Evolutionary conservation across 176 grass and related monocot species (phyloP), one percentile per base, ranked within the genome.

Genomic region (Coix lacrymajobi): DNA sequence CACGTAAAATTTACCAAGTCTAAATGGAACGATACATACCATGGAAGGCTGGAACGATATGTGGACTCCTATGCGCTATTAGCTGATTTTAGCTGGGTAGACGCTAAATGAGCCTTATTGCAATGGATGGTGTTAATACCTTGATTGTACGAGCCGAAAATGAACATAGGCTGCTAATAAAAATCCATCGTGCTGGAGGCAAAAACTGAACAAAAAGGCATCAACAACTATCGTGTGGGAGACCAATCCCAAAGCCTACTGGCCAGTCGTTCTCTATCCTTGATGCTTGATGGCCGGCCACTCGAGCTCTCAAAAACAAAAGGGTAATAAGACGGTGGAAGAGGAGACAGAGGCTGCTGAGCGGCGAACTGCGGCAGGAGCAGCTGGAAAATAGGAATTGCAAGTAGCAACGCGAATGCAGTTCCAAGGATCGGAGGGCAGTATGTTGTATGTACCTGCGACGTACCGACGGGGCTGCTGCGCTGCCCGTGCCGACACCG

Each of bases 361-460:
- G 1, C 48, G 0, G 19, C 19, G 19, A 8, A 4, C 44, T 13
- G 43, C 43, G 14, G 13, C 46, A 19, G 46, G 46, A 6, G 17
- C 17, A 52, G 48, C 48, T 52, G 48, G 48, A 52, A 52, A 8
- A n/a, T n/a, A n/a, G 48, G 48, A 17, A 52, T 52, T 52, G 48
- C 48, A 2, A 52, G 17, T 52, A 52, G 48, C 17, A 51, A 78
- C 16, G 11, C 37, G 66, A 86, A 89, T 84, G 77, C 45, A 62
- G 80, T 83, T 84, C 60, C 32, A 85, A 56, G n/a, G 51, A 56
- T 56, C 7, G 7, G 82, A 70, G 39, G 85, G 6, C 64, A 32
- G 51, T 56, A 56, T 8, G 81, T 10, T 6, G 36, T 37, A 33
- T 8, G 81, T 10, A 97, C 94, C 94, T 97, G 77, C 25, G 4